Percentiles rank a stretch among this genome's conserved stretches.
phyloP scores from a whole-genome alignment of 1,284 basidiomycete species.

The Moesziomyces antarcticus region DNA sequence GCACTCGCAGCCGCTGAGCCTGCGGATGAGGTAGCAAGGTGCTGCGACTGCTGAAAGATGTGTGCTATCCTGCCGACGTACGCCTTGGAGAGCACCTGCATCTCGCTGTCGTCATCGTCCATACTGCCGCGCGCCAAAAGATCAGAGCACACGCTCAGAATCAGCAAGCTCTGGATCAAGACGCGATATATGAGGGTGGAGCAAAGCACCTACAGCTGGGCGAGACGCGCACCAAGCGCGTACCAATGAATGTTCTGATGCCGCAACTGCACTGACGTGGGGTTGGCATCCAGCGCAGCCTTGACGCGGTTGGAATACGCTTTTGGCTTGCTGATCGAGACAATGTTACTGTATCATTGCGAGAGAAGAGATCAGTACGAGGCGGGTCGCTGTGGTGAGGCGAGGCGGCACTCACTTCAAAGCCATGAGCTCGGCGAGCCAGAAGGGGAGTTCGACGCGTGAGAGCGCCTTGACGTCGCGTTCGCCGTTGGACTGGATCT shows the following conservation, averaged over 20 bases:
- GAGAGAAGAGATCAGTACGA: too few species aligned
- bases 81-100: conserved; percentile 54
- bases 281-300: conserved; percentile 60
- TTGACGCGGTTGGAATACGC: conserved; percentile 59
- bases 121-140: conserved; percentile 29
- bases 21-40: conserved; percentile 37
- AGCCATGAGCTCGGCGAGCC: conserved; percentile 64
- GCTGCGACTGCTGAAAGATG: conserved; percentile 61
- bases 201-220: conserved; percentile 48
- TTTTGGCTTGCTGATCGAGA: conserved; percentile 60
- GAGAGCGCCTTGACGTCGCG: conserved; percentile 56
- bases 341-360: conserved; percentile 43
- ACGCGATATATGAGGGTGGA: not conserved
- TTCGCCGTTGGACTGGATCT: conserved; percentile 58
- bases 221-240: conserved; percentile 60
- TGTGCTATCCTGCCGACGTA: conserved; percentile 54
- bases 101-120: conserved; percentile 54
- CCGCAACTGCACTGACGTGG: conserved; percentile 57
- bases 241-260: conserved; percentile 63
- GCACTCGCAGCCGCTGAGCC: conserved; percentile 3
- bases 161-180: too few species aligned
- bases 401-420: conserved; percentile 51
- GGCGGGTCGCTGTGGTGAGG: too few species aligned
- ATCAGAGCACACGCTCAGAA: not conserved
- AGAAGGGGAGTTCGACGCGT: conserved; percentile 63